Evolutionary conservation across 169 alveolate species (phyloP).

Genomic region (Cryptosporidium parvum): DNA sequence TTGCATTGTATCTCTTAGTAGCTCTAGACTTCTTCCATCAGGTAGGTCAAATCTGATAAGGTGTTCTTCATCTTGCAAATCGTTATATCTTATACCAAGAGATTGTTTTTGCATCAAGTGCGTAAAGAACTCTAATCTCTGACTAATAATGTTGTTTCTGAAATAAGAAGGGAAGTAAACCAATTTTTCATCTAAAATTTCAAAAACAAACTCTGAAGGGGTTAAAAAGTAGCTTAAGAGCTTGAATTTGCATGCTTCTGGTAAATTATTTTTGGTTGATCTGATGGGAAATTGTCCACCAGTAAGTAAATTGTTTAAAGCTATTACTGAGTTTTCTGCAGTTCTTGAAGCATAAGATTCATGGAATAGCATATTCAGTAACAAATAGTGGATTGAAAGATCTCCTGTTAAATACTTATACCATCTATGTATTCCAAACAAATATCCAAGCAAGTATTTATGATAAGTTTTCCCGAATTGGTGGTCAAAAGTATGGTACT

Average conservation of each 20-base stretch:
- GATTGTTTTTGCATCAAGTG: not conserved
- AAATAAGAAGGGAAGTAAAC: slow-evolving; percentile 17
- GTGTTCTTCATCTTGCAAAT: slow-evolving; percentile 27
- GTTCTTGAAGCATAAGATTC: slow-evolving; percentile 56
- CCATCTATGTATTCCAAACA: slow-evolving; percentile 69
- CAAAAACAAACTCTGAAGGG: slow-evolving; percentile 53
- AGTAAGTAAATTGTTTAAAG: slow-evolving; percentile 31
- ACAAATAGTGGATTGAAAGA: slow-evolving; percentile 35
- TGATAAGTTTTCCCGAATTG: not conserved
- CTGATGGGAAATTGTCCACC: slow-evolving; percentile 1
- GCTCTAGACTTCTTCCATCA: slow-evolving; percentile 50
- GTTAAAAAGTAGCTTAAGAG: slow-evolving; percentile 7
- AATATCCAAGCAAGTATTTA: slow-evolving; percentile 39
- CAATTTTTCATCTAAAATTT: slow-evolving; percentile 8
- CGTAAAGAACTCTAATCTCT: slow-evolving; percentile 8
- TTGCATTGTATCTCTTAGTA: slow-evolving; percentile 54
- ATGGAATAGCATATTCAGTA: slow-evolving; percentile 47
- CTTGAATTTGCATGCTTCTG: not conserved
- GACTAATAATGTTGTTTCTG: slow-evolving; percentile 7
- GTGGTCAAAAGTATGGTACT: slow-evolving; percentile 5
- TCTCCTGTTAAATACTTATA: slow-evolving; percentile 43
- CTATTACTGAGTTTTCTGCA: slow-evolving; percentile 44
- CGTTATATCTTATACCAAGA: not conserved
- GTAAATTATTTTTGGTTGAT: not conserved
- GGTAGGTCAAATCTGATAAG: slow-evolving; percentile 42